Evolutionary conservation across 129 eudicot species (phyloP).

Genomic region (Centella asiatica): DNA sequence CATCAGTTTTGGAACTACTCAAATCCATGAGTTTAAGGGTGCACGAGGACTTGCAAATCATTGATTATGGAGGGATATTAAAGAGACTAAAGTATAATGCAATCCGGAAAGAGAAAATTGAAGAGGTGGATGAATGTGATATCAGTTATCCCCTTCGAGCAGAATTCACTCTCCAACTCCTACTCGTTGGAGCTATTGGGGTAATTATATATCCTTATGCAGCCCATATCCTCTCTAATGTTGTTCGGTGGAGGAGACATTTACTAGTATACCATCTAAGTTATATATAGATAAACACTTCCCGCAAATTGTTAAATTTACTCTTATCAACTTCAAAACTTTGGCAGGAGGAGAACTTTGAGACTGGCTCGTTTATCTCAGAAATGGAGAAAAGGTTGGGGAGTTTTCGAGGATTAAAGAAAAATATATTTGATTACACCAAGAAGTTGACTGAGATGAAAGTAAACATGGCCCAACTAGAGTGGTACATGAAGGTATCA

Average conservation of each 20-base stretch:
- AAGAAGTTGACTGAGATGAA: slow-evolving; percentile 33
- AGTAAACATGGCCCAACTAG: slow-evolving; percentile 30
- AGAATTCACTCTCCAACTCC: slow-evolving; percentile 29
- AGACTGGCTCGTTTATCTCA: no score
- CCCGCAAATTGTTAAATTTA: no score
- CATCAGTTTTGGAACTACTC: slow-evolving; percentile 25
- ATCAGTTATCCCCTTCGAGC: slow-evolving; percentile 17
- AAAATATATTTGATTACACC: no score
- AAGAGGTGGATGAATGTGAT: slow-evolving; percentile 5
- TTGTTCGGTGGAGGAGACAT: background rate
- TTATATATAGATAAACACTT: no score
- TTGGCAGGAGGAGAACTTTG: background rate
- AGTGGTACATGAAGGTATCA: slow-evolving; percentile 38
- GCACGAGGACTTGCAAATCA: background rate
- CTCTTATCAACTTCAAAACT: background rate
- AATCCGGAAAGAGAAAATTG: slow-evolving; percentile 18
- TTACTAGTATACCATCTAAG: no score
- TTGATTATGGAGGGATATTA: slow-evolving; percentile 22
- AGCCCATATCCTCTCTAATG: background rate
- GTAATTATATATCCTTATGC: background rate
- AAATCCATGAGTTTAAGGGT: background rate
- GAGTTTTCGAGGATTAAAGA: no score
- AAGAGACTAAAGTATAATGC: slow-evolving; percentile 15
- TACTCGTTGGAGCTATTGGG: slow-evolving; percentile 20
- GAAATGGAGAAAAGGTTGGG: no score